Percentiles rank a stretch among this genome's conserved stretches.
Conservation (phyloP, 2,329 filamentous ascomycete genomes). For the Zelopaecilomyces penicillatus region DNA sequence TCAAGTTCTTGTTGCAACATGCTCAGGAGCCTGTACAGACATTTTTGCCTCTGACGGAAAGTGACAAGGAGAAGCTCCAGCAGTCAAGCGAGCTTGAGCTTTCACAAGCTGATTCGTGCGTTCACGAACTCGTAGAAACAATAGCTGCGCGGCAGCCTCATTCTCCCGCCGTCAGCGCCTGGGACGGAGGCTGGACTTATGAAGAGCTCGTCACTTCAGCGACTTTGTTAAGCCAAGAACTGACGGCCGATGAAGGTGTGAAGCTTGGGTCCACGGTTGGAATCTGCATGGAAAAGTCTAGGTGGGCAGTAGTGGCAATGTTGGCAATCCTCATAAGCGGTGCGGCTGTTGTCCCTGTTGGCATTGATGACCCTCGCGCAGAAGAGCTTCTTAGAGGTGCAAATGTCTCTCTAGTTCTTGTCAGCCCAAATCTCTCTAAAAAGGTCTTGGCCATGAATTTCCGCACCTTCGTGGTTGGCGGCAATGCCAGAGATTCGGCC, state of each 20-base stretch:
- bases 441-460: no score
- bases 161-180: neutral
- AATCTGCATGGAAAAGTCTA: slow-evolving; percentile 2
- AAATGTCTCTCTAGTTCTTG: no score
- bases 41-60: neutral
- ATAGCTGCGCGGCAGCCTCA: neutral
- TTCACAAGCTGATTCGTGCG: neutral
- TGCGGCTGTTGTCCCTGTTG: slow-evolving; percentile 1
- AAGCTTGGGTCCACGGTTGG: neutral
- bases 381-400: no score
- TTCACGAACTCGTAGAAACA: neutral
- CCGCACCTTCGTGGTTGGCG: no score
- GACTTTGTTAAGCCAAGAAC: no score
- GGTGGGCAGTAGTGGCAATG: slow-evolving; percentile 1
- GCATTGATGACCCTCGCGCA: neutral
- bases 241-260: neutral
- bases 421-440: no score
- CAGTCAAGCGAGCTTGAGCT: no score
- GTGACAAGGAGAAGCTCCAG: neutral
- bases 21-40: no score
- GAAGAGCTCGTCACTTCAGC: neutral
- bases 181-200: neutral
- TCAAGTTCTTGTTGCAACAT: neutral
- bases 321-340: slow-evolving; percentile 1
- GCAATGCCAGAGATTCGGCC: no score